Percentiles rank a stretch among this genome's conserved stretches.
These are phyloP conservation scores for Pyrus hybrid DNA, from an alignment of 331 rosid species.

Conservation along the genomic window DNA sequence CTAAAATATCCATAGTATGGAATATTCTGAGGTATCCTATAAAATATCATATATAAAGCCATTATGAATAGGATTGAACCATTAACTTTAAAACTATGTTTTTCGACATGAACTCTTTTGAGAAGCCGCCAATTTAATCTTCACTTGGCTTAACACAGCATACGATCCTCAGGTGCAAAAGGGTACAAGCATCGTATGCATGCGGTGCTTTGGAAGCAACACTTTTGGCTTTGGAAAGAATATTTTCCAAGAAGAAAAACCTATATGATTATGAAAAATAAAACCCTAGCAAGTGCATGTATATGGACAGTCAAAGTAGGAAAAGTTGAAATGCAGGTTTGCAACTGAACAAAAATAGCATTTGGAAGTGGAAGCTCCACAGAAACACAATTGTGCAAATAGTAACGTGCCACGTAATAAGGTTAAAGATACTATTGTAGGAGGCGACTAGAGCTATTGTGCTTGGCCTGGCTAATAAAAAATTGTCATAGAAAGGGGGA, in stretches of 20 bases:
- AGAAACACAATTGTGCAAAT: not conserved
- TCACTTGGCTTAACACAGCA: no score
- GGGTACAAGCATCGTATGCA: not conserved
- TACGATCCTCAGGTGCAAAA: not conserved
- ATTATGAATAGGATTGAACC: no score
- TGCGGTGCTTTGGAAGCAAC: not conserved
- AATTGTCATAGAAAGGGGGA: conserved; percentile 33
- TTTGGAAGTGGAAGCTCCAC: not conserved
- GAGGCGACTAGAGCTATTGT: not conserved
- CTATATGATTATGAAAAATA: not conserved
- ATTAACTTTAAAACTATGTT: no score
- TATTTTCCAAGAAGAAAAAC: not conserved
- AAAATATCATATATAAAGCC: no score
- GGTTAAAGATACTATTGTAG: conserved; percentile 1
- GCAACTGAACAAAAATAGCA: not conserved
- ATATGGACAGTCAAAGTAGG: not conserved
- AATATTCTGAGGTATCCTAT: no score
- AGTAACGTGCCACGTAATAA: conserved; percentile 13
- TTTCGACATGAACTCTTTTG: no score
- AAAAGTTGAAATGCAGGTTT: not conserved
- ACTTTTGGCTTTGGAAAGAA: not conserved
- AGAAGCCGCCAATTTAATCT: no score
- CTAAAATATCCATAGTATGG: no score
- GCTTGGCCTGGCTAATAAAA: conserved; percentile 18
- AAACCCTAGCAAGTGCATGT: not conserved